Evolutionary conservation across 768 basidiomycete genomes (phyloP).

Genomic region (Cystofilobasidium macerans): DNA sequence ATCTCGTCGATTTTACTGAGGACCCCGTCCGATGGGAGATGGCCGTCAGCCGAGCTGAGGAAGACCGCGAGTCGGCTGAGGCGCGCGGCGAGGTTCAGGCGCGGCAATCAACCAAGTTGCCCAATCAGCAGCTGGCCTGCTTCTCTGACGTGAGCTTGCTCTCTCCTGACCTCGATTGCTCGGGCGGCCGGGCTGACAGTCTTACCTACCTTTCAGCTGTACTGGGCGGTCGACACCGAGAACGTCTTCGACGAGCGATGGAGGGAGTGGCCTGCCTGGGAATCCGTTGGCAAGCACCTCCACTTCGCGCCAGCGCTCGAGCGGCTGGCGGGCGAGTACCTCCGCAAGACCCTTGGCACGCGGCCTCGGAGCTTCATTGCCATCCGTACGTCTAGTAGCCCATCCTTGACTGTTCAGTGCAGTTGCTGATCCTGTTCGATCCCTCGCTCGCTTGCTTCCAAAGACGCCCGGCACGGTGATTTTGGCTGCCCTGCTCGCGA

Average conservation of each 20-base stretch:
- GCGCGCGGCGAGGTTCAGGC: not conserved
- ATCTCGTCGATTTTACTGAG: not conserved
- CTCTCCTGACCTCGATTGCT: not conserved
- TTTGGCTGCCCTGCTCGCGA: not conserved
- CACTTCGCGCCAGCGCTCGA: constrained; percentile 6
- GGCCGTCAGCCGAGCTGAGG: not conserved
- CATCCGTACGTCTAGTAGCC: not conserved
- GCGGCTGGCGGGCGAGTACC: constrained; percentile 1
- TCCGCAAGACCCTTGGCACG: not conserved
- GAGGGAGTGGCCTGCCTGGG: constrained; percentile 11
- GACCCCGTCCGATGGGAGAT: not conserved
- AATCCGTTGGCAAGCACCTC: not conserved
- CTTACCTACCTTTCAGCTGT: not conserved
- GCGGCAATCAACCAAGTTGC: not conserved
- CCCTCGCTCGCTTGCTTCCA: not conserved
- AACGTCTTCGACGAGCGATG: constrained; percentile 16
- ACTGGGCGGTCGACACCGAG: constrained; percentile 2
- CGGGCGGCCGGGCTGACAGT: not conserved
- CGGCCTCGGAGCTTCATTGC: not conserved
- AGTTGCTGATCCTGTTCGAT: not conserved
- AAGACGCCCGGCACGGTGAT: constrained; percentile 15
- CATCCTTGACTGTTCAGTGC: not conserved
- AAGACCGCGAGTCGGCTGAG: not conserved
- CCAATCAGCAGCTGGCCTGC: not conserved
- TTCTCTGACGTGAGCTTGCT: not conserved